Evolutionary conservation across 2,329 filamentous ascomycete species (phyloP), one percentile per base, ranked within the genome.

Genomic region (Trichoderma sp.): DNA sequence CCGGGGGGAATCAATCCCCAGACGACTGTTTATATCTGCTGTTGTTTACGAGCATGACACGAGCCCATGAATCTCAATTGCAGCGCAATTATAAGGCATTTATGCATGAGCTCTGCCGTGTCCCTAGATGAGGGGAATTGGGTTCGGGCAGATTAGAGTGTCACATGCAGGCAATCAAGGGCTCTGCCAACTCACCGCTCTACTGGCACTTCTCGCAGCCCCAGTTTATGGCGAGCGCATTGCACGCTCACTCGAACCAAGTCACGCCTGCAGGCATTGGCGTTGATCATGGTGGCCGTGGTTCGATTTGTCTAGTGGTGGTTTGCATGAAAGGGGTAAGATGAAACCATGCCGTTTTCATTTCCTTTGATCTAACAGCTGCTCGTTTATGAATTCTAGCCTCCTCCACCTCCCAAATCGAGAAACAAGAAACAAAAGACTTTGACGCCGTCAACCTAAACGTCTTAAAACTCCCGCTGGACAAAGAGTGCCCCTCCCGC

Each of bases 141-240:
- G 66, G 66, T 68, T 61, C 57, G 27, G 19, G 56, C n/a, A 59
- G 19, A 40, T 33, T 24, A 37, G 55, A 68, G 57, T 68, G 66
- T 68, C 66, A 68, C 49, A 68, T 68, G 66, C 62, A 58, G 66
- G 58, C 66, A 35, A 27, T 29, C 33, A 53, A 29, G 24, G 56
- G 33, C 47, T 21, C 58, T 68, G 56, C 58, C 58, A 68, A 59
- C 66, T 68, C 66, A 68, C 66, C 66, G 66, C 66, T 63, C 66
- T 57, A 64, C 37, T 43, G 35, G 55, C 40, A 16, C 16, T 14
- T 24, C 19, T 35, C n/a, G 10, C 11, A 57, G 58, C 52, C 58
- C 66, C 58, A 24, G 5, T 43, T 43, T 68, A 52, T 5, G 31
- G 21, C 33, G 31, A 43, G 40, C 40, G 37, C 14, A 35, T 19